Conservation (phyloP, 108 stramenopile genomes). For the Nitzschia sp. region DNA sequence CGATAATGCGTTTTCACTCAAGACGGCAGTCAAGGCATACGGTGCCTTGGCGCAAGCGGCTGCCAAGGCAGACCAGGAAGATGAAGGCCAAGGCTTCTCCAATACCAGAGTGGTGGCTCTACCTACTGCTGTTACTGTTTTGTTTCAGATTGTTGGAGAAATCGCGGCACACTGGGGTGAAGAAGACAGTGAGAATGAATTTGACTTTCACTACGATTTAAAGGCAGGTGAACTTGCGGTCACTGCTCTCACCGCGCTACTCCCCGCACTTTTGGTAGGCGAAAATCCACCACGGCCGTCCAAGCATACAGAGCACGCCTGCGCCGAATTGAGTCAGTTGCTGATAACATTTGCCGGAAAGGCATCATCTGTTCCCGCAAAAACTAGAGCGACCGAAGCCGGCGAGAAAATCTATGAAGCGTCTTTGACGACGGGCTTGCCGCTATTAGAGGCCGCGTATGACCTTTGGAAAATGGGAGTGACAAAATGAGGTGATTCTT, state of each 20-base stretch:
- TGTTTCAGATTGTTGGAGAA: conserved; percentile 39
- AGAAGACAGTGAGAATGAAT: conserved; percentile 11
- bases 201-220: conserved; percentile 25
- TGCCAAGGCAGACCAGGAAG: conserved; percentile 24
- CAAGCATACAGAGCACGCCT: conserved; percentile 23
- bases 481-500: neutral
- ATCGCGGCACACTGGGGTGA: conserved; percentile 32
- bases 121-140: conserved; percentile 33
- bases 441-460: conserved; percentile 34
- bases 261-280: conserved; percentile 29
- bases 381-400: conserved; percentile 25
- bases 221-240: conserved; percentile 40
- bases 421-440: conserved; percentile 15
- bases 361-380: conserved; percentile 29
- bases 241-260: conserved; percentile 14
- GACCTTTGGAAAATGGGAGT: conserved; percentile 37
- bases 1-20: conserved; percentile 28
- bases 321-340: conserved; percentile 28
- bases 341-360: conserved; percentile 26
- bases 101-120: conserved; percentile 40
- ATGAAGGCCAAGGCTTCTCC: neutral
- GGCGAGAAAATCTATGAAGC: conserved; percentile 33
- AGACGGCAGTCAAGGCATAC: conserved; percentile 35
- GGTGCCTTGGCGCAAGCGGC: conserved; percentile 30
- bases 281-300: conserved; percentile 19